Evolutionary conservation across 805 yeast species (phyloP).

Genomic region (Saccharomycopsis microspora): DNA sequence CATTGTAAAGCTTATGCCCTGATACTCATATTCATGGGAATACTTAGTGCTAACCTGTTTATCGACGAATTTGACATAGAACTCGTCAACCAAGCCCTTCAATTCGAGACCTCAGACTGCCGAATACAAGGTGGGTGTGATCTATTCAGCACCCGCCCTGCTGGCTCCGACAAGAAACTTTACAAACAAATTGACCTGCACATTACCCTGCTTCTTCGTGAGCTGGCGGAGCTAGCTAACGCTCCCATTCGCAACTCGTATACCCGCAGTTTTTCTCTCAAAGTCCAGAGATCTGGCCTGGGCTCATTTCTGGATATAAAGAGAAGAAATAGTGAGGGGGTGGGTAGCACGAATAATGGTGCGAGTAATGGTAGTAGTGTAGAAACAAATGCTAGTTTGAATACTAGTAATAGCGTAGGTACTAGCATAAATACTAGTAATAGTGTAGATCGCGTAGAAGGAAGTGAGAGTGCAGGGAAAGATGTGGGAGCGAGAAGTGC

Average conservation of each 20-base stretch:
- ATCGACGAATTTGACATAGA: conserved; percentile 92
- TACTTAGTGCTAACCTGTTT: conserved; percentile 36
- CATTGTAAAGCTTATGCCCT: too few relatives aligned
- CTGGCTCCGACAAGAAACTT: conserved; percentile 79
- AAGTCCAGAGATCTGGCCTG: not conserved
- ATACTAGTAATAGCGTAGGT: not conserved
- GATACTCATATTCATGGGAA: not conserved
- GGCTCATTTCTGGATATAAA: too few relatives aligned
- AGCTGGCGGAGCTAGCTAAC: conserved; percentile 3
- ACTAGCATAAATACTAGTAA: not conserved
- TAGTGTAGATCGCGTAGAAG: not conserved
- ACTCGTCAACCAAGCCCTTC: conserved; percentile 74
- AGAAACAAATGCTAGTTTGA: not conserved
- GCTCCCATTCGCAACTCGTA: conserved; percentile 14
- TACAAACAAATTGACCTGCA: conserved; percentile 82
- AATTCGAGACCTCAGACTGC: conserved; percentile 66
- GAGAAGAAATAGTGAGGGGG: not conserved
- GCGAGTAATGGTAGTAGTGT: not conserved
- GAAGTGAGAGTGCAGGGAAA: not conserved
- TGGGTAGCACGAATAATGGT: not conserved
- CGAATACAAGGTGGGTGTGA: conserved; percentile 85
- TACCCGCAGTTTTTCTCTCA: not conserved
- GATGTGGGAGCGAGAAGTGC: not conserved
- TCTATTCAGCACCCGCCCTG: conserved; percentile 87
- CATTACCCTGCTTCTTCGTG: conserved; percentile 10